Base-by-base conservation (phyloP, 805 yeast genomes). In the Ogataea henricii region DNA sequence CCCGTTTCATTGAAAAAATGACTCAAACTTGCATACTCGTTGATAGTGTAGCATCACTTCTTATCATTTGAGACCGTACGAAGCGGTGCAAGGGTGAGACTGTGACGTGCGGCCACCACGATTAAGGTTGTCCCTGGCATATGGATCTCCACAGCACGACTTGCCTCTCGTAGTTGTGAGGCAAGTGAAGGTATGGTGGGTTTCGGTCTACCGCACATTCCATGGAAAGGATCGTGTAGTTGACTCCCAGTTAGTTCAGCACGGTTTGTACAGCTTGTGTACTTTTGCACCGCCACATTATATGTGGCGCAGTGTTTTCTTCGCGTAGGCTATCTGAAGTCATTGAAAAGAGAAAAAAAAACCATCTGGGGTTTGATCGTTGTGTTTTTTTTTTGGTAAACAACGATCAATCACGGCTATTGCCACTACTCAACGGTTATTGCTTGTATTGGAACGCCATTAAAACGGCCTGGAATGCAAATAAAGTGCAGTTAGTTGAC, bases 261-360 rank as follows among this genome's bases (percentile, higher is more conserved):
- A 27, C 30, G 10, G 13, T 8, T 27, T 12, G 4, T 12, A 27
- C 13, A 27, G 10, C 13, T 8, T 27, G 8, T 27, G 10, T 27
- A n/a, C n/a, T n/a, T n/a, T n/a, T n/a, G n/a, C n/a, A n/a, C n/a
- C n/a, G n/a, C n/a, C n/a, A n/a, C n/a, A n/a, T n/a, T n/a, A n/a
- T n/a, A n/a, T 13, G 23, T 16, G n/a, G 37, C 37, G 16, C 17
- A 18, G 37, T n/a, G n/a, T n/a, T n/a, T n/a, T 18, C 13, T 30
- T 30, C 21, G 25, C 32, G 32, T 40, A 40, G 44, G 37, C 44
- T 40, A 40, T 40, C 20, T 40, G 36, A 32, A 14, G 10, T 13
- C n/a, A 21, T 12, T 13, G 12, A 16, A 40, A 16, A 37, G n/a
- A 33, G 12, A 22, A 34, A 37, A 26, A 33, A 13, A 22, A 34